phyloP scores from a whole-genome alignment of 2,329 filamentous ascomycete genomes.

The Tolypocladium pustulatum region DNA sequence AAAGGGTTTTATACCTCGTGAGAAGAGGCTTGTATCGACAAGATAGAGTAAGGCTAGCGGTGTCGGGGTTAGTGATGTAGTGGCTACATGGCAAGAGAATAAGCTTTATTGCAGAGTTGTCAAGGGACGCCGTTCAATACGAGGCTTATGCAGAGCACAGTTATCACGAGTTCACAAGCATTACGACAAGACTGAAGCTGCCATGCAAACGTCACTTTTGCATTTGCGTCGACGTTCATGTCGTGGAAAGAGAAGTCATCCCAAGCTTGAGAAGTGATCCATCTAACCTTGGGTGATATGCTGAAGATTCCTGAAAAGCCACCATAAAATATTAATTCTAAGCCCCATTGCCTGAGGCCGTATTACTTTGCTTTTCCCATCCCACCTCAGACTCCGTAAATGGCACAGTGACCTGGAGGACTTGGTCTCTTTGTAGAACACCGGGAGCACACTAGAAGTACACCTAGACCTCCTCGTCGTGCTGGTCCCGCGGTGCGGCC shows the following conservation, averaged over 20 bases:
- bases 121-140: background rate
- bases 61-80: background rate
- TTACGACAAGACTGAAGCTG: background rate
- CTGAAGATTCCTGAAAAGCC: background rate
- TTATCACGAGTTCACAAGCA: too few species aligned
- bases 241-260: too few species aligned
- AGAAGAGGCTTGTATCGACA: background rate
- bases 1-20: background rate
- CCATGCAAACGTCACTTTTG: background rate
- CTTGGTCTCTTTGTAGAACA: background rate
- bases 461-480: slow-evolving; percentile 19
- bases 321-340: background rate
- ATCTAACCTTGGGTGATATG: background rate
- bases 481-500: slow-evolving; percentile 15
- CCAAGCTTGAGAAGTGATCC: too few species aligned
- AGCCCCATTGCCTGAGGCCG: background rate
- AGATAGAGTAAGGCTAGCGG: background rate
- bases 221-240: background rate
- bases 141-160: background rate
- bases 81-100: background rate
- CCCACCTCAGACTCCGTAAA: background rate
- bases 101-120: background rate
- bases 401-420: background rate
- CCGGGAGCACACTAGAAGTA: slow-evolving; percentile 1
- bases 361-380: background rate